Evolutionary conservation across 2,329 filamentous ascomycete genomes (phyloP).

Genomic region (Dissoconium aciculare): DNA sequence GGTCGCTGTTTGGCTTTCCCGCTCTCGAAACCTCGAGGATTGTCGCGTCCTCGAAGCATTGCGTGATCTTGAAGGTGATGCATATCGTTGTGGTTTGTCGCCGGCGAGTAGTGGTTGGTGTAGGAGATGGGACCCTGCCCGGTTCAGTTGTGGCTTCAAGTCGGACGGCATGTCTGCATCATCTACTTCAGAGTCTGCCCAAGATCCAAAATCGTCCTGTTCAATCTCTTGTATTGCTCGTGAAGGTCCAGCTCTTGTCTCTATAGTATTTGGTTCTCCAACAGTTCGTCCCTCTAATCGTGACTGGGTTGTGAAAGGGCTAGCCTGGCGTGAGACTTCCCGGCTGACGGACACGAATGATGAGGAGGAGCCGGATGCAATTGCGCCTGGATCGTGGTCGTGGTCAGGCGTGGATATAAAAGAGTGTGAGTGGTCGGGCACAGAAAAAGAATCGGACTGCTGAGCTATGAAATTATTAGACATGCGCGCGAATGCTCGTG

Average conservation of each 20-base stretch:
- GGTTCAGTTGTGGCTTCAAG: conserved; percentile 25
- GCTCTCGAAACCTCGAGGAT: conserved; percentile 54
- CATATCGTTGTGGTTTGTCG: conserved; percentile 27
- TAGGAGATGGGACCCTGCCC: conserved; percentile 19
- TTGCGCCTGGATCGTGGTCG: conserved; percentile 10
- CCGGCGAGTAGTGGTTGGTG: conserved; percentile 38
- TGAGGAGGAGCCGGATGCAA: conserved; percentile 13
- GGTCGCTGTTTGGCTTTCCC: conserved; percentile 50
- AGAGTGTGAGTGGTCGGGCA: no score
- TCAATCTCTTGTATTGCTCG: no score
- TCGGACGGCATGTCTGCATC: conserved; percentile 35
- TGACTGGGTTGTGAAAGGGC: conserved; percentile 18
- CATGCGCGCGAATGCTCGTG: no score
- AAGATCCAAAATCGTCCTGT: no score
- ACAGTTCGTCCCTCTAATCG: no score
- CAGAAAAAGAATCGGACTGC: no score
- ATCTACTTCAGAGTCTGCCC: background rate
- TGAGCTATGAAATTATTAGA: no score
- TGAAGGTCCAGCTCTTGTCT: no score
- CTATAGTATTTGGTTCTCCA: no score
- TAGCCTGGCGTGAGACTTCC: conserved; percentile 19
- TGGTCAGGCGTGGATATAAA: conserved; percentile 16
- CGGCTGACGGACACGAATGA: conserved; percentile 19
- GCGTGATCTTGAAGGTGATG: conserved; percentile 23
- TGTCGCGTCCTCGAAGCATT: conserved; percentile 34